Base-by-base conservation (phyloP, 2,329 filamentous ascomycete genomes). In the Fusarium sp. region DNA sequence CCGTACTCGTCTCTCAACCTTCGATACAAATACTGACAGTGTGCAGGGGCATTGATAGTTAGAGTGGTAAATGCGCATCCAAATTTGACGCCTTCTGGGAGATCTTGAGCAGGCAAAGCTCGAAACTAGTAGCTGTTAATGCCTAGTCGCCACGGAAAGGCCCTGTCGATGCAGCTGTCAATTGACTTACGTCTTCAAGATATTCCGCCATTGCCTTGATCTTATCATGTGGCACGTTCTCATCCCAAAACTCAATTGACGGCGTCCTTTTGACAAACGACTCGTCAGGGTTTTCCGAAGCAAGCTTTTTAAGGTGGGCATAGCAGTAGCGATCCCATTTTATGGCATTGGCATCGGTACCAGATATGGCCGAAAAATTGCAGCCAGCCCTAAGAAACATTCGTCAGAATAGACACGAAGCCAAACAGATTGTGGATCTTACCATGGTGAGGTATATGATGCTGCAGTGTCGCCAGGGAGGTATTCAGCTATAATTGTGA, bases 281-380 rank as follows among this genome's bases (percentile, higher is more conserved):
- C 1, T 46, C 21, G 1, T 28, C 56, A 13, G 56, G 9, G 4
- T 22, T 22, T 17, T 46, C 42, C 6, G 51, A 11, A 1, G 56
- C 50, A 0, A 59, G 14, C 1, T 39, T 57, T 4, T 45, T 57
- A 1, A 59, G 1, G n/a, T 59, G 56, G 0, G 17, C 14, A n/a
- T 59, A 59, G 3, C 56, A 40, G 6, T 57, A 7, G 4, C 19
- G 21, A 3, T 59, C 51, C 56, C 56, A 59, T 40, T 59, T 59
- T 13, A 59, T 59, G 1, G 56, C 56, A 4, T 59, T 46, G 21
- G 51, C 34, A 22, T 59, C 56, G 3, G 40, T 59, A 8, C 51
- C 56, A 28, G 56, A 59, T 13, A 59, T 59, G 10, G 56, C 56
- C 6, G 56, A 59, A 31, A 57, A 59, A 17, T 59, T 59, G 8